Percentiles rank a stretch among this genome's conserved stretches.
phyloP scores from a whole-genome alignment of 768 basidiomycete species.

The Lactifluus echinatus region DNA sequence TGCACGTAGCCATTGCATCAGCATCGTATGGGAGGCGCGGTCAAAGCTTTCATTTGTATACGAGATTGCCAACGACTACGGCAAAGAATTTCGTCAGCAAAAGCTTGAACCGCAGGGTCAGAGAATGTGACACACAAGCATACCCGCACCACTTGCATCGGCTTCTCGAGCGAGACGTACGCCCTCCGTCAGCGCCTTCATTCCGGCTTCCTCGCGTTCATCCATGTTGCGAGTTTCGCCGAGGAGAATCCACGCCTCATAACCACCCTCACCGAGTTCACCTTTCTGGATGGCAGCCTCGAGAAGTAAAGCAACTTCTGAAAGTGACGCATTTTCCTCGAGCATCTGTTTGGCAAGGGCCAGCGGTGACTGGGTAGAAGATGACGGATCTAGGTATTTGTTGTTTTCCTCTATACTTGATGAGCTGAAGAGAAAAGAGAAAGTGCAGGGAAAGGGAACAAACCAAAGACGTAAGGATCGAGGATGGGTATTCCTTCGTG shows the following conservation, averaged over 20 bases:
- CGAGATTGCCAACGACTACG: conserved; percentile 86
- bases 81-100: conserved; percentile 15
- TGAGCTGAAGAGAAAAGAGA: conserved; percentile 2
- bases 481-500: conserved; percentile 71
- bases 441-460: conserved; percentile 22
- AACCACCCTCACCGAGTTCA: conserved; percentile 71
- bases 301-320: conserved; percentile 77
- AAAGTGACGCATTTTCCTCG: conserved; percentile 73
- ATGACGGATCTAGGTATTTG: conserved; percentile 49
- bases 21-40: conserved; percentile 72
- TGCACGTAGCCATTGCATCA: conserved; percentile 76
- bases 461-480: conserved; percentile 70
- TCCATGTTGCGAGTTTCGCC: conserved; percentile 89
- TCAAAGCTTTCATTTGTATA: conserved; percentile 94
- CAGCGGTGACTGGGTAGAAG: conserved; percentile 43
- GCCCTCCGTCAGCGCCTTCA: conserved; percentile 71
- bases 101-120: neutral
- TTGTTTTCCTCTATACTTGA: conserved; percentile 56
- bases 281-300: conserved; percentile 87
- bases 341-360: conserved; percentile 69
- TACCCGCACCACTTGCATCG: conserved; percentile 58
- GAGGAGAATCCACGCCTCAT: conserved; percentile 87
- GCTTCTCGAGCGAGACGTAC: conserved; percentile 55
- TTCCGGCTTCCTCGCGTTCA: conserved; percentile 74
- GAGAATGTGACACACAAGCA: conserved; percentile 46